Evolutionary conservation across 2,329 filamentous ascomycete species (phyloP), one percentile per base, ranked within the genome.

Genomic region (Nigrospora osmanthi): DNA sequence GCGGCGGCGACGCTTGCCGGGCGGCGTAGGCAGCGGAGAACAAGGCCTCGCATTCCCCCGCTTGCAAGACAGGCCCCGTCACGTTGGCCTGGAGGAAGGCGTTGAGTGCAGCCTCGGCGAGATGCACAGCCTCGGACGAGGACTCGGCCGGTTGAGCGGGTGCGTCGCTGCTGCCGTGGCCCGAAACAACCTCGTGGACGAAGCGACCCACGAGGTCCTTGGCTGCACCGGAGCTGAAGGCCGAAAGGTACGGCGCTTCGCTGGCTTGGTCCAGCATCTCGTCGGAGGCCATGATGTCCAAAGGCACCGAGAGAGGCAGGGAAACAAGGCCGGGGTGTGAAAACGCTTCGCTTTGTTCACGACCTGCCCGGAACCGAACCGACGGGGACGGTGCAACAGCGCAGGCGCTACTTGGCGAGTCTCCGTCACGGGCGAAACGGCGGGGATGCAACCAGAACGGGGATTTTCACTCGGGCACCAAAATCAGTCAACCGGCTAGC

Each of bases 41-140:
- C 33, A 59, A 49, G 14, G 47, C 33, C 13, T 60, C 51, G 31
- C 45, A 46, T 11, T 71, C 65, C 11, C 16, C 42, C 13, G 35
- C 35, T n/a, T 38, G 42, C 12, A 88, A 66, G 1, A 85, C 81
- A 6, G 86, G 85, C 2, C 86, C 86, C 17, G 86, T 89, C 44
- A 87, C 80, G 58, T 85, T 89, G 0, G 81, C 79, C 58, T 89
- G 86, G 7, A 89, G 59, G 59, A 89, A 89, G 7, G 79, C 74
- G 55, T 81, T 73, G 2, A 89, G 69, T 3, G 82, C 76, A 6
- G 83, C 81, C 46, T 86, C 67, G 14, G 80, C 85, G 36, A 84
- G 37, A 2, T 52, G 50, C 19, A 60, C 36, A 9, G 51, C 50
- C 10, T 54, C 46, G 16, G 42, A 30, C n/a, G 15, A n/a, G 13